Percentiles rank a stretch among this genome's conserved stretches.
phyloP scores from a whole-genome alignment of 169 alveolate species.

The Cryptosporidium parvum region DNA sequence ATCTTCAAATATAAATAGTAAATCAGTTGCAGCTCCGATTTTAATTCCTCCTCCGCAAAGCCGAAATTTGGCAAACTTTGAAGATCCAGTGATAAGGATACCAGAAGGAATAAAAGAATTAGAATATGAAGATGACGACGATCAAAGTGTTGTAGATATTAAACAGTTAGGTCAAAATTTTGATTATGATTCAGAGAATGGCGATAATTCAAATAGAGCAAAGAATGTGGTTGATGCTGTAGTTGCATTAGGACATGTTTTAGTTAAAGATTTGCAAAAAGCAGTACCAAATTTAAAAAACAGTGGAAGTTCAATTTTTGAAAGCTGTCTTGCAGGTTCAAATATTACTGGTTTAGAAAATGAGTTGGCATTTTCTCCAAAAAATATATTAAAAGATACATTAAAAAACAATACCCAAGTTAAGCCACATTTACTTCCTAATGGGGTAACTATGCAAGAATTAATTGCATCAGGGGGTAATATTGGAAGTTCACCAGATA shows the following conservation, averaged over 20 bases:
- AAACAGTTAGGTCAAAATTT: slow-evolving; percentile 25
- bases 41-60: slow-evolving; percentile 68
- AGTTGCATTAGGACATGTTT: slow-evolving; percentile 72
- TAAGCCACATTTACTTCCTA: slow-evolving; percentile 69
- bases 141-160: slow-evolving; percentile 73
- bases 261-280: slow-evolving; percentile 67
- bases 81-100: slow-evolving; percentile 53
- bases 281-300: slow-evolving; percentile 60
- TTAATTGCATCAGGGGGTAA: slow-evolving; percentile 20
- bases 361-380: slow-evolving; percentile 61
- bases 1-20: slow-evolving; percentile 13
- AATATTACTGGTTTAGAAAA: background rate
- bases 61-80: slow-evolving; percentile 59
- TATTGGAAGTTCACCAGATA: slow-evolving; percentile 13
- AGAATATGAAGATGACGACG: slow-evolving; percentile 69
- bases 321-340: slow-evolving; percentile 67
- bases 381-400: slow-evolving; percentile 32
- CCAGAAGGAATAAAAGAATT: slow-evolving; percentile 66
- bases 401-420: slow-evolving; percentile 14
- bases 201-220: slow-evolving; percentile 64
- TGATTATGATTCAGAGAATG: slow-evolving; percentile 70
- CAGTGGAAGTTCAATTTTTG: slow-evolving; percentile 49
- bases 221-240: slow-evolving; percentile 72
- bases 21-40: slow-evolving; percentile 71
- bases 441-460: slow-evolving; percentile 70